These are phyloP conservation scores for Asterophora parasitica DNA, from an alignment of 768 basidiomycete genomes.

Conservation along the genomic window DNA sequence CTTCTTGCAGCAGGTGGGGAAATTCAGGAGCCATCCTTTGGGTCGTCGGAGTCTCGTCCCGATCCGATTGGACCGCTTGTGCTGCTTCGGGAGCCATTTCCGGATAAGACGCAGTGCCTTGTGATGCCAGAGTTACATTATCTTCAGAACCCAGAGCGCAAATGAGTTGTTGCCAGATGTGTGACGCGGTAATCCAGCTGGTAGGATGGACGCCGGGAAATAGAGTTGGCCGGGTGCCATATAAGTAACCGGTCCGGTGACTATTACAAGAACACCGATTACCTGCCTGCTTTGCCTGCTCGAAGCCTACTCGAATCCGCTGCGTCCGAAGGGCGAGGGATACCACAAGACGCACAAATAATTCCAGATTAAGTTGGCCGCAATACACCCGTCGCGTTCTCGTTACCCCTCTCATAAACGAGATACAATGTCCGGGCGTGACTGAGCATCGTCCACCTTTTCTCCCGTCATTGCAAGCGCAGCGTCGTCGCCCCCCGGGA, in stretches of 20 bases:
- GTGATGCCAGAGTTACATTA: constrained; percentile 11
- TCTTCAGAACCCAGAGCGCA: constrained; percentile 4
- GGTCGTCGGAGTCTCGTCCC: constrained; percentile 8
- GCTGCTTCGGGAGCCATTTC: constrained; percentile 8
- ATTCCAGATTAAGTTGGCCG: background rate
- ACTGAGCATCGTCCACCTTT: constrained; percentile 3
- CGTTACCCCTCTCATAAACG: constrained; percentile 12
- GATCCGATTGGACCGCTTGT: constrained; percentile 17
- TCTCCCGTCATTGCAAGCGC: constrained; percentile 2
- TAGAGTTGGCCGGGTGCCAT: constrained; percentile 16
- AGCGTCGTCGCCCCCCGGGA: background rate
- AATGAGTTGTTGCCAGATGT: constrained; percentile 11
- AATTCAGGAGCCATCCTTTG: constrained; percentile 14
- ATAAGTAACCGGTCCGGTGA: constrained; percentile 23
- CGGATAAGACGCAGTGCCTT: constrained; percentile 5
- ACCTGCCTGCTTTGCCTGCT: background rate
- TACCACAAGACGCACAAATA: background rate
- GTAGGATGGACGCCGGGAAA: constrained; percentile 10
- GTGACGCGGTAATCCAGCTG: constrained; percentile 3
- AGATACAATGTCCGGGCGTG: constrained; percentile 4
- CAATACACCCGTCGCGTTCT: background rate
- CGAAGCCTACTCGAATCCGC: background rate
- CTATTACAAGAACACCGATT: constrained; percentile 10
- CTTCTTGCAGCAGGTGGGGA: constrained; percentile 8
- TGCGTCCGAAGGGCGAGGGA: constrained; percentile 2